These are phyloP conservation scores for Claviceps sp. DNA, from an alignment of 2,329 filamentous ascomycete species.

Conservation along the genomic window DNA sequence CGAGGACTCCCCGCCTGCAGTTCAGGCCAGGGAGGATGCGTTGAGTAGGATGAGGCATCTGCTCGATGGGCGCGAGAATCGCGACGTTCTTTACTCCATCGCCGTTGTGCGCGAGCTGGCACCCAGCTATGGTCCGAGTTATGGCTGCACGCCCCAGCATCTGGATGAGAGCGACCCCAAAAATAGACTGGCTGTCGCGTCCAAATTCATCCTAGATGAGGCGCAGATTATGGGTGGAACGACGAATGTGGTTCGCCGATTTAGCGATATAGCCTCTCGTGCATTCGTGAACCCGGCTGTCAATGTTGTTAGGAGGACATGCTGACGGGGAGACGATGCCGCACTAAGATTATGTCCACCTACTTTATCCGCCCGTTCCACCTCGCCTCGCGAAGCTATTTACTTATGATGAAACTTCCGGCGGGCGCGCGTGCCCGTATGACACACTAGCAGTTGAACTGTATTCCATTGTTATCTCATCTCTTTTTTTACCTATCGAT, in stretches of 20 bases:
- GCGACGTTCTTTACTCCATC: slow-evolving; percentile 83
- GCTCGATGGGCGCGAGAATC: slow-evolving; percentile 69
- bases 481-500: neutral
- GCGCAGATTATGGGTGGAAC: slow-evolving; percentile 52
- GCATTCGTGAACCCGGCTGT: slow-evolving; percentile 42
- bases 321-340: neutral
- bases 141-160: slow-evolving; percentile 42
- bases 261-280: slow-evolving; percentile 52
- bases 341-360: too few species aligned
- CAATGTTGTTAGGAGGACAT: slow-evolving; percentile 26
- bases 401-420: too few species aligned
- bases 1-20: slow-evolving; percentile 25
- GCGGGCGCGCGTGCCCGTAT: too few species aligned
- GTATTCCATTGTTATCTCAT: neutral
- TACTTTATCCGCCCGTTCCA: too few species aligned
- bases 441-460: too few species aligned
- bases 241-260: slow-evolving; percentile 57
- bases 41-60: slow-evolving; percentile 54
- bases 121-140: slow-evolving; percentile 46
- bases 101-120: slow-evolving; percentile 66
- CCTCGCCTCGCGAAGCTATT: too few species aligned
- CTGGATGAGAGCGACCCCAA: slow-evolving; percentile 54
- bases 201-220: slow-evolving; percentile 56
- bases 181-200: slow-evolving; percentile 53
- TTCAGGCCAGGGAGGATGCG: slow-evolving; percentile 49